Evolutionary conservation across 495 filamentous ascomycete genomes (phyloP).

Genomic region (Letharia lupina): DNA sequence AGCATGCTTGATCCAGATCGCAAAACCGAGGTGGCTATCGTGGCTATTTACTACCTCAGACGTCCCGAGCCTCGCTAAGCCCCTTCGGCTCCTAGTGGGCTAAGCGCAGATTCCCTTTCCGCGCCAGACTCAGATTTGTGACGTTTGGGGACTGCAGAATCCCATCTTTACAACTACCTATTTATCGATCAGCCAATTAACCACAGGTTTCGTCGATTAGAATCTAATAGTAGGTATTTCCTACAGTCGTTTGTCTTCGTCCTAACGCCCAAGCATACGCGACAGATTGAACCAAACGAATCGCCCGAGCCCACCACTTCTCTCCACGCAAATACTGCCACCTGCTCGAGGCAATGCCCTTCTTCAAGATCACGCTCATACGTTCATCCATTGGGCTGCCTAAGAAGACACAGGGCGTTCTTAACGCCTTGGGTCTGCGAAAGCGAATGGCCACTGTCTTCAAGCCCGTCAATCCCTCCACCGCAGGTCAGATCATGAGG

Average conservation of each 20-base stretch:
- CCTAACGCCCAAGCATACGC: neutral
- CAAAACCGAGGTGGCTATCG: neutral
- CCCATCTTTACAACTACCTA: too few species aligned
- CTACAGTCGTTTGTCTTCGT: neutral
- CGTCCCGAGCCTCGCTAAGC: neutral
- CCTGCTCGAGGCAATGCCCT: constrained; percentile 55
- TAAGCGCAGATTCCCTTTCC: too few species aligned
- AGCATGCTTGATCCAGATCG: neutral
- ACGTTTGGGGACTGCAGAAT: too few species aligned
- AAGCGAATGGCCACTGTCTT: constrained; percentile 87
- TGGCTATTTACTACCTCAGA: too few species aligned
- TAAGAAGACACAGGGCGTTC: constrained; percentile 67
- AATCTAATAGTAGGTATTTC: neutral
- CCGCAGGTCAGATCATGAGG: constrained; percentile 93
- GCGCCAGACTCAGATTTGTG: too few species aligned
- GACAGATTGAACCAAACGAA: neutral
- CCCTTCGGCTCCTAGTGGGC: too few species aligned
- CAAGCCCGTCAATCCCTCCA: constrained; percentile 71
- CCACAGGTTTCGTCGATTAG: too few species aligned
- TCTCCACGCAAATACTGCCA: neutral
- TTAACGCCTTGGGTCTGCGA: constrained; percentile 80
- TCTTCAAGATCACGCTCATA: constrained; percentile 90
- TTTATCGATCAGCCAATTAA: neutral
- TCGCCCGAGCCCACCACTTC: neutral
- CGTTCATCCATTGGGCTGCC: constrained; percentile 92